Evolutionary conservation across 768 basidiomycete genomes (phyloP).

Genomic region (Sistotremastrum suecicum): DNA sequence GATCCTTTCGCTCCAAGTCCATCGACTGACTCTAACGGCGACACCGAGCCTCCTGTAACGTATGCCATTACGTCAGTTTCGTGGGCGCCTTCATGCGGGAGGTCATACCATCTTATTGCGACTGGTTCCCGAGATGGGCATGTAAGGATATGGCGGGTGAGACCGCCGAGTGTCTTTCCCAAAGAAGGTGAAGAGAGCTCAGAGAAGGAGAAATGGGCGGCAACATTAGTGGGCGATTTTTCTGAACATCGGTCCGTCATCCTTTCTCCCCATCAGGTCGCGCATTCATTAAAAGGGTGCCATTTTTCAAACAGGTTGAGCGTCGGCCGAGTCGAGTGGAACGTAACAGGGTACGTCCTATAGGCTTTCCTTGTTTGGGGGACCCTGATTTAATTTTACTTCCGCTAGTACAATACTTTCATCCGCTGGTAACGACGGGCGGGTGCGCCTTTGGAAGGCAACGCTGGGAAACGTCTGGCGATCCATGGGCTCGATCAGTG

Average conservation of each 20-base stretch:
- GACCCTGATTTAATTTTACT: not conserved
- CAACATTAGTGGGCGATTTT: slow-evolving; percentile 69
- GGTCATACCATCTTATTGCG: slow-evolving; percentile 89
- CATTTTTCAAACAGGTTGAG: slow-evolving; percentile 33
- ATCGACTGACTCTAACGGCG: slow-evolving; percentile 14
- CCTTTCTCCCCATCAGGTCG: not conserved
- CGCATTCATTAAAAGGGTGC: slow-evolving; percentile 2
- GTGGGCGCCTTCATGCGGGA: slow-evolving; percentile 91
- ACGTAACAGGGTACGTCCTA: slow-evolving; percentile 57
- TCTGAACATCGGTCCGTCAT: slow-evolving; percentile 60
- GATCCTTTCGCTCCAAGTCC: slow-evolving; percentile 1
- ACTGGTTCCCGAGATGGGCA: slow-evolving; percentile 79
- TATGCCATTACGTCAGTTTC: slow-evolving; percentile 70
- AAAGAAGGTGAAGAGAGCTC: slow-evolving; percentile 31
- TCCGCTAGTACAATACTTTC: slow-evolving; percentile 58
- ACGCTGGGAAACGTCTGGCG: slow-evolving; percentile 77
- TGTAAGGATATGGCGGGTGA: slow-evolving; percentile 82
- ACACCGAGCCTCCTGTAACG: slow-evolving; percentile 20
- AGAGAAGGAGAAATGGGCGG: slow-evolving; percentile 46
- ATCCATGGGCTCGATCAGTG: slow-evolving; percentile 66
- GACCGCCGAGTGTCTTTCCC: slow-evolving; percentile 26
- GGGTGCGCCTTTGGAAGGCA: slow-evolving; percentile 76
- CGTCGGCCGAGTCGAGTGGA: slow-evolving; percentile 87
- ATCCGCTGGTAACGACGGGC: slow-evolving; percentile 71
- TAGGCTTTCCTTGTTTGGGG: not conserved